Evolutionary conservation across 257 asterid genomes (phyloP).

Genomic region (Phtheirospermum japonicum): DNA sequence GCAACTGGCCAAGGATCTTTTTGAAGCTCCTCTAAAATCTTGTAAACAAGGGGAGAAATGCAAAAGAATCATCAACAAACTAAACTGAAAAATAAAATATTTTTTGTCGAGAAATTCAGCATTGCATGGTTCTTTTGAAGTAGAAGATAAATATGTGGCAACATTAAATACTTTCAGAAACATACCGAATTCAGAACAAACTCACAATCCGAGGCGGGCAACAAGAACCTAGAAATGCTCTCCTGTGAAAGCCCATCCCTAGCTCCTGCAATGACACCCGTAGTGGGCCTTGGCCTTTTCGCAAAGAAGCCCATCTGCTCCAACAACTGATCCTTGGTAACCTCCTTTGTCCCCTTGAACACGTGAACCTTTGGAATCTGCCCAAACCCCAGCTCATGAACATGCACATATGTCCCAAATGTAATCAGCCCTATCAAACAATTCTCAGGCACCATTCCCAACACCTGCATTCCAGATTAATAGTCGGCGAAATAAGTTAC

Average conservation of each 20-base stretch:
- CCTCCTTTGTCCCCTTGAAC: constrained; percentile 92
- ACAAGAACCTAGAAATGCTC: constrained; percentile 86
- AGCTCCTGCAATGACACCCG: constrained; percentile 92
- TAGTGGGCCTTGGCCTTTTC: constrained; percentile 69
- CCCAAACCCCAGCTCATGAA: constrained; percentile 93
- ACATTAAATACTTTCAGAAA: constrained; percentile 26
- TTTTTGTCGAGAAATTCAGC: constrained; percentile 7
- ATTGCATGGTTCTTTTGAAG: neutral
- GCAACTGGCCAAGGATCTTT: constrained; percentile 97
- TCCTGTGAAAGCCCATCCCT: constrained; percentile 91
- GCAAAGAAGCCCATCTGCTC: constrained; percentile 95
- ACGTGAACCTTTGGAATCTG: constrained; percentile 90
- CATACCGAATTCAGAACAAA: constrained; percentile 86
- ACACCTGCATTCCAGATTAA: constrained; percentile 51
- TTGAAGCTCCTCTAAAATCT: constrained; percentile 98
- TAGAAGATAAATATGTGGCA: constrained; percentile 1
- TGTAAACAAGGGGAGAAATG: constrained; percentile 26
- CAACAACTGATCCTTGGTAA: constrained; percentile 84
- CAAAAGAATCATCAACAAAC: constrained; percentile 23
- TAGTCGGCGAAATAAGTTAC: constrained; percentile 7
- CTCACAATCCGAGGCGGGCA: constrained; percentile 98
- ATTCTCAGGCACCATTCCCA: constrained; percentile 91
- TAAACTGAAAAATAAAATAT: constrained; percentile 9
- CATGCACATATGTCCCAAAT: constrained; percentile 84
- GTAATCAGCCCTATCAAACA: constrained; percentile 90